Conservation (phyloP, 78 protist species). For the slime mould (Dictyostelium discoideum) region dicty_2.7 NC_007091.3:733501-734000, state of each 20-base stretch:
- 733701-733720: background rate
- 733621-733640: background rate
- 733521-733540: background rate
- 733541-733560: background rate
- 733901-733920: constrained; percentile 7
- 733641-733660: background rate
- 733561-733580: background rate
- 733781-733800: background rate
- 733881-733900: constrained; percentile 9
- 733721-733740: constrained; percentile 12
- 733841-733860: background rate
- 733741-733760: background rate
- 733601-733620: background rate
- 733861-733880: background rate
- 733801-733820: constrained; percentile 11
- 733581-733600: background rate
- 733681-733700: constrained; percentile 3
- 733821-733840: background rate
- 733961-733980: background rate
- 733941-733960: background rate
- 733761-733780: background rate
- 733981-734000: background rate
- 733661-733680: background rate
- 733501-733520: too few relatives aligned
- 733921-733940: background rate